Evolutionary conservation across 2,329 filamentous ascomycete species (phyloP).

Genomic region (Acrodontium crateriforme): DNA sequence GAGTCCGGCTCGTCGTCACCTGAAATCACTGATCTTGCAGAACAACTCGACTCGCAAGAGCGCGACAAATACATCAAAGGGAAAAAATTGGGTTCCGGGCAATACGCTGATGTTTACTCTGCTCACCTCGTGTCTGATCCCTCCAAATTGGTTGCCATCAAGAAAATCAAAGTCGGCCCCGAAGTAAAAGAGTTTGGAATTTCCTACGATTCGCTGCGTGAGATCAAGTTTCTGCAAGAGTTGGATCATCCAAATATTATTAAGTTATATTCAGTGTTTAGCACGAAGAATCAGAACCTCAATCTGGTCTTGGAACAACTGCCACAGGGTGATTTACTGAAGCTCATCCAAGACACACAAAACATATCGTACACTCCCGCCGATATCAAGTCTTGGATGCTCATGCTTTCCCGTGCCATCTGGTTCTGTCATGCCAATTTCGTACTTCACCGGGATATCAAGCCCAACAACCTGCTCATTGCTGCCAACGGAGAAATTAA

Average conservation of each 20-base stretch:
- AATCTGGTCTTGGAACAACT: conserved; percentile 91
- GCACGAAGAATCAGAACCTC: conserved; percentile 89
- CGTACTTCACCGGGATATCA: conserved; percentile 93
- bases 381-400: conserved; percentile 98
- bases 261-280: conserved; percentile 81
- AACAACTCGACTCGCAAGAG: conserved; percentile 35
- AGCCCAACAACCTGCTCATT: conserved; percentile 94
- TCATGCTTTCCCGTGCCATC: conserved; percentile 82
- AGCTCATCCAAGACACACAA: conserved; percentile 75
- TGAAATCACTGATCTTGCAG: conserved; percentile 26
- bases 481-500: conserved; percentile 88
- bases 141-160: conserved; percentile 69
- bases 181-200: conserved; percentile 76
- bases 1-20: conserved; percentile 3
- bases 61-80: conserved; percentile 86
- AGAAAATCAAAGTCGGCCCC: conserved; percentile 78
- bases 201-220: conserved; percentile 84
- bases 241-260: conserved; percentile 93
- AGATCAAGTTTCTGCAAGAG: conserved; percentile 91
- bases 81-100: conserved; percentile 88
- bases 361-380: conserved; percentile 68
- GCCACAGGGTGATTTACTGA: conserved; percentile 85
- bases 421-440: conserved; percentile 97
- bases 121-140: conserved; percentile 66
- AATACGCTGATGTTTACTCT: conserved; percentile 89